phyloP scores from a whole-genome alignment of 208 protist genomes.

The Trichomonas gallinae region DNA sequence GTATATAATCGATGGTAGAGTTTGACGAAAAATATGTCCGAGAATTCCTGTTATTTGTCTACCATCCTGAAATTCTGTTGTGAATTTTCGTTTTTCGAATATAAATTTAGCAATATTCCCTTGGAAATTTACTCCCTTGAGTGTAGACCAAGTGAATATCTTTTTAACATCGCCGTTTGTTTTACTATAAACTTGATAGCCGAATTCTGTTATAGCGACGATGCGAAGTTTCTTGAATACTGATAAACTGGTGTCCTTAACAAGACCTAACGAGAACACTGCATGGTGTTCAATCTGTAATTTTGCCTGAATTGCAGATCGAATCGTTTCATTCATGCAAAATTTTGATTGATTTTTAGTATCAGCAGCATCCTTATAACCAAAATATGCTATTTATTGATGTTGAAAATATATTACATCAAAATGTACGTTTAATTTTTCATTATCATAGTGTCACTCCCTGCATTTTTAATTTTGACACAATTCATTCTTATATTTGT shows the following conservation, averaged over 20 bases:
- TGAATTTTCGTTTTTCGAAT: not conserved
- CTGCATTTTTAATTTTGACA: too few relatives aligned
- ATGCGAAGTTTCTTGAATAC: not conserved
- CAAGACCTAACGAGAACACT: not conserved
- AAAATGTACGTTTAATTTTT: too few relatives aligned
- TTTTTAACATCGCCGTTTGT: not conserved
- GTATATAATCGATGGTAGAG: not conserved
- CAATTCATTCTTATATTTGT: too few relatives aligned
- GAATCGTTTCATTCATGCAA: not conserved
- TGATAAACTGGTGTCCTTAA: not conserved
- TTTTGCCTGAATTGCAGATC: not conserved
- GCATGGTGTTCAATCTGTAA: not conserved
- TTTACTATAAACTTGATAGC: not conserved
- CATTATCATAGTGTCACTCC: too few relatives aligned
- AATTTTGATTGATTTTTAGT: too few relatives aligned
- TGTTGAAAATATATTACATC: too few relatives aligned
- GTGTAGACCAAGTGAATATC: not conserved
- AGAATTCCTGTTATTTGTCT: not conserved
- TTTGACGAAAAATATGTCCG: not conserved
- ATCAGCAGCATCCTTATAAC: too few relatives aligned
- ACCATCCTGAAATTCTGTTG: not conserved
- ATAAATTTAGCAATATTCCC: not conserved
- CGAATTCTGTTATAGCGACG: not conserved
- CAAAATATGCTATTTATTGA: too few relatives aligned
- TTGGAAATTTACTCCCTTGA: not conserved